Percentiles rank a stretch among this genome's conserved stretches.
Evolutionary conservation across 306 rosid species (phyloP).

Genomic region (Psophocarpus tetragonolobus): DNA sequence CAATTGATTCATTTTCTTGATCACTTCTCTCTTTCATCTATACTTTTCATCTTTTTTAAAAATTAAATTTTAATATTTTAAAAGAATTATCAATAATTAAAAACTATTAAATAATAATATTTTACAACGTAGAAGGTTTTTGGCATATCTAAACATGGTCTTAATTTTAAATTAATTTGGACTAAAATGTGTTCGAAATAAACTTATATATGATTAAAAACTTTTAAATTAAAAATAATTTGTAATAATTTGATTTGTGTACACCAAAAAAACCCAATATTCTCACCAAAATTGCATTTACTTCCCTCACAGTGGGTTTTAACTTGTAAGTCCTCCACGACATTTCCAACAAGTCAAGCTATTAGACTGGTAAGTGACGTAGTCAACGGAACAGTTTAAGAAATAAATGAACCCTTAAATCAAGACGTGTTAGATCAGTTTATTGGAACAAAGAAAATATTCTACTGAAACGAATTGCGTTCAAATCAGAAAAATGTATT

Average conservation of each 20-base stretch:
- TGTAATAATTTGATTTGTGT: too few species aligned
- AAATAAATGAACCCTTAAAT: neutral
- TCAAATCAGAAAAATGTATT: too few species aligned
- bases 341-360: neutral
- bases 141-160: neutral
- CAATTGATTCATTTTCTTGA: too few species aligned
- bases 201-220: neutral
- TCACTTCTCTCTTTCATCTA: too few species aligned
- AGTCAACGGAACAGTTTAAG: neutral
- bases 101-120: too few species aligned
- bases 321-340: neutral
- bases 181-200: neutral
- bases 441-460: too few species aligned
- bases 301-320: neutral
- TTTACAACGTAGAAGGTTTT: neutral
- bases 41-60: too few species aligned
- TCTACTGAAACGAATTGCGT: too few species aligned
- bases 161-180: neutral
- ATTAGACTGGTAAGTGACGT: neutral
- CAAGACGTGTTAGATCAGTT: neutral
- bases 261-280: neutral
- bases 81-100: too few species aligned
- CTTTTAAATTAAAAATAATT: neutral
- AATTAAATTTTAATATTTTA: too few species aligned
- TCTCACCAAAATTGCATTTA: neutral